These are phyloP conservation scores for Apophysomyces trapeziformis DNA, from an alignment of 371 early-diverging fungal genomes.

Conservation along the genomic window DNA sequence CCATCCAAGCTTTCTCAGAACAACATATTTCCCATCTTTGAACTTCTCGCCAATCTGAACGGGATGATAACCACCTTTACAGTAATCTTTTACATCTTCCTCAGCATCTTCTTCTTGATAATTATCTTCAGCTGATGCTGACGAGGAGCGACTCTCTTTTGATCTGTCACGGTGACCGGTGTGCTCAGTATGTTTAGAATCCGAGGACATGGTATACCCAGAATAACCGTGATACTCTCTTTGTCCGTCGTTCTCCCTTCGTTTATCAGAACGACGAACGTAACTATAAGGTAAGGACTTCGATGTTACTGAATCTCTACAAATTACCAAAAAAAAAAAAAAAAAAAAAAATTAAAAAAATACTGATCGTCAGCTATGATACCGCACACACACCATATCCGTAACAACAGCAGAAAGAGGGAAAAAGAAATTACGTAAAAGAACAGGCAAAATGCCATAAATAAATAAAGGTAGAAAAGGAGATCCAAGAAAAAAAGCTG, in stretches of 20 bases:
- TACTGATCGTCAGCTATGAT: not conserved
- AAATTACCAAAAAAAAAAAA: not conserved
- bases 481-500: not conserved
- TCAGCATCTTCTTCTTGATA: slow-evolving; percentile 62
- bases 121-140: slow-evolving; percentile 14
- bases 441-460: not conserved
- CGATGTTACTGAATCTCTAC: slow-evolving; percentile 8
- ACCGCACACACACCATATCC: slow-evolving; percentile 10
- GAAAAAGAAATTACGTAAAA: not conserved
- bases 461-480: not conserved
- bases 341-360: not conserved
- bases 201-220: not conserved
- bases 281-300: slow-evolving; percentile 8
- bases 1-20: slow-evolving; percentile 97
- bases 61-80: slow-evolving; percentile 95
- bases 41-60: slow-evolving; percentile 86
- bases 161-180: slow-evolving; percentile 9
- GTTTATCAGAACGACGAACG: slow-evolving; percentile 5
- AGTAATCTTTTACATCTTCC: slow-evolving; percentile 91
- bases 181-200: not conserved
- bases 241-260: not conserved
- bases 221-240: not conserved
- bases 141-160: slow-evolving; percentile 6
- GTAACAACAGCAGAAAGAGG: not conserved
- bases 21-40: slow-evolving; percentile 79